Conservation (phyloP, 83 land plant species). For the Diphasiastrum complanatum region DNA sequence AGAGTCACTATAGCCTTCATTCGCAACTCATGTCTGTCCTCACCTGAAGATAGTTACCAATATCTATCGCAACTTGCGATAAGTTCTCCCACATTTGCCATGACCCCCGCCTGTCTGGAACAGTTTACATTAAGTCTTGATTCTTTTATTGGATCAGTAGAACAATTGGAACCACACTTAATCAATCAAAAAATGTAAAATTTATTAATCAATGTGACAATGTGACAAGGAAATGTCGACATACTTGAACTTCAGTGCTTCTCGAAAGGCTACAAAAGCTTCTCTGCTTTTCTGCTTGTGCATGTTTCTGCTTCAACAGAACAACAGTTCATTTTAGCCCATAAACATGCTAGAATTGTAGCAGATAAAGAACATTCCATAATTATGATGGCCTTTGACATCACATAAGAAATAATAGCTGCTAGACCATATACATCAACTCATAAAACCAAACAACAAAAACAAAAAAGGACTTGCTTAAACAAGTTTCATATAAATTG, state of each 20-base stretch:
- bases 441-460: too few relatives aligned
- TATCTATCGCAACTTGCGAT: slow-evolving; percentile 64
- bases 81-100: slow-evolving; percentile 99
- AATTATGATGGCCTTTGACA: too few relatives aligned
- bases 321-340: neutral
- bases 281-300: slow-evolving; percentile 66
- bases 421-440: too few relatives aligned
- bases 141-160: neutral
- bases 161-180: neutral
- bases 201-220: neutral
- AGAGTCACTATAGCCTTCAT: too few relatives aligned
- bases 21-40: too few relatives aligned
- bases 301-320: slow-evolving; percentile 55
- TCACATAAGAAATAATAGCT: too few relatives aligned
- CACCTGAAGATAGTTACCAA: slow-evolving; percentile 69
- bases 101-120: slow-evolving; percentile 61
- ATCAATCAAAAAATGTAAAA: neutral
- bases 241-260: slow-evolving; percentile 85
- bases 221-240: slow-evolving; percentile 3
- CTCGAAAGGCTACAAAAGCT: slow-evolving; percentile 78
- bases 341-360: too few relatives aligned
- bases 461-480: too few relatives aligned
- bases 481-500: too few relatives aligned
- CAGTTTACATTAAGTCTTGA: neutral
- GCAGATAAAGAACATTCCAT: too few relatives aligned